A percentile compares a stretch with the other conserved stretches of the same genome.
Evolutionary conservation across 177 flowering plant genomes (phyloP).

Genomic region (Vitis hybrid): DNA sequence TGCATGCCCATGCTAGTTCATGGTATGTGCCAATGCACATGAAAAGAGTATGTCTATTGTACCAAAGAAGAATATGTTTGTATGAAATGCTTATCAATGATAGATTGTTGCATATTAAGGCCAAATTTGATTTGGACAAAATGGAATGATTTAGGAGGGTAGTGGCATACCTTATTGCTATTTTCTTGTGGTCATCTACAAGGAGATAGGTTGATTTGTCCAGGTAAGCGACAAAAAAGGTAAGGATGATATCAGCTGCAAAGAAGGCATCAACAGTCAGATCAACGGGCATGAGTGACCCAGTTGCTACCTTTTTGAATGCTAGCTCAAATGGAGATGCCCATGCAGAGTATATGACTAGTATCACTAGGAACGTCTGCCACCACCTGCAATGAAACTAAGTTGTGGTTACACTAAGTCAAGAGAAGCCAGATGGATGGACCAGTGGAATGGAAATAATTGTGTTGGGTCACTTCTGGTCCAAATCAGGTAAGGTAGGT

Average conservation of each 20-base stretch:
- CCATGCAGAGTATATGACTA: conserved; percentile 89
- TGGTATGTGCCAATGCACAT: too few species aligned
- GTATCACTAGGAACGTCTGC: conserved; percentile 73
- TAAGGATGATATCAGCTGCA: conserved; percentile 63
- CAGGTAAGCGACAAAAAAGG: conserved; percentile 91
- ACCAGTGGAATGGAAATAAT: too few species aligned
- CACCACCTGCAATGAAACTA: conserved; percentile 49
- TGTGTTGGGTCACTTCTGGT: too few species aligned
- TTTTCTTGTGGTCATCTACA: conserved; percentile 68
- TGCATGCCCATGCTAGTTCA: too few species aligned
- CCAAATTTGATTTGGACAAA: too few species aligned
- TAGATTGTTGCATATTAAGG: too few species aligned
- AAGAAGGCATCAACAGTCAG: conserved; percentile 70
- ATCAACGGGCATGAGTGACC: conserved; percentile 61
- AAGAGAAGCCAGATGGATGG: too few species aligned
- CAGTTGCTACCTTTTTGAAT: conserved; percentile 48
- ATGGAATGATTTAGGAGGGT: not conserved
- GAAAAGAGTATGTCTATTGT: too few species aligned
- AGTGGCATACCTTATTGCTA: conserved; percentile 50
- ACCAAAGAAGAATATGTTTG: too few species aligned
- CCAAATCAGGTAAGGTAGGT: too few species aligned
- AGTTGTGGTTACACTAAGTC: not conserved
- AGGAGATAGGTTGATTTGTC: conserved; percentile 82
- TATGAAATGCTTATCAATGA: too few species aligned
- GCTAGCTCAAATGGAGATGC: conserved; percentile 85